phyloP scores from a whole-genome alignment of 2,329 filamentous ascomycete genomes.

The Fusarium acutatum region DNA sequence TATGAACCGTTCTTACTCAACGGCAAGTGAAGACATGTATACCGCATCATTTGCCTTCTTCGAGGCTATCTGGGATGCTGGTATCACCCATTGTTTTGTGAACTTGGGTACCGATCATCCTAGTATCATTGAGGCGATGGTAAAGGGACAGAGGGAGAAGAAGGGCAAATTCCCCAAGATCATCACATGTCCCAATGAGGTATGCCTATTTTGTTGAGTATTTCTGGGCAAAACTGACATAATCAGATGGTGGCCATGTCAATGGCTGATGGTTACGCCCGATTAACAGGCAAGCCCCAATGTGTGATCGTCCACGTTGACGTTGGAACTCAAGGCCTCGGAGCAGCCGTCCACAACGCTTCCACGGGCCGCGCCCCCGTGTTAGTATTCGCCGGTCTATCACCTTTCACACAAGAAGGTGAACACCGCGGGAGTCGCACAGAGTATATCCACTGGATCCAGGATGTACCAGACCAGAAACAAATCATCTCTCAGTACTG shows the following conservation, averaged over 20 bases:
- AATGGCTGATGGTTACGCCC: conserved; percentile 83
- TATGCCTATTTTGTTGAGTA: conserved; percentile 43
- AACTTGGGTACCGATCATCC: conserved; percentile 79
- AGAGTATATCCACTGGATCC: conserved; percentile 88
- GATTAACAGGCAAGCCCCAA: conserved; percentile 76
- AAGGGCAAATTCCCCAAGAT: conserved; percentile 73
- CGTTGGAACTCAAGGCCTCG: conserved; percentile 81
- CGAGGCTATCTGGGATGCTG: conserved; percentile 79
- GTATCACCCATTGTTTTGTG: conserved; percentile 67
- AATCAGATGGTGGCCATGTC: conserved; percentile 82
- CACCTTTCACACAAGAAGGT: conserved; percentile 79
- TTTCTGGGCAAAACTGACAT: conserved; percentile 1
- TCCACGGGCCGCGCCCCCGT: conserved; percentile 78
- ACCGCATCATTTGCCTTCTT: conserved; percentile 85
- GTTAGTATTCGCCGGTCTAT: conserved; percentile 80
- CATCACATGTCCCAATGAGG: conserved; percentile 83
- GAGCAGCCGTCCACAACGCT: conserved; percentile 81
- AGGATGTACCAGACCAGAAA: conserved; percentile 84
- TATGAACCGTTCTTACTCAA: conserved; percentile 35
- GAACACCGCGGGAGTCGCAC: conserved; percentile 80
- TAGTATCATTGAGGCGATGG: conserved; percentile 81
- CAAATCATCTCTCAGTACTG: conserved; percentile 86
- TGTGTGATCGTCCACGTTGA: conserved; percentile 84
- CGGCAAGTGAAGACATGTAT: conserved; percentile 58
- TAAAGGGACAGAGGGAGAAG: conserved; percentile 76